phyloP scores from a whole-genome alignment of 1,284 basidiomycete genomes.

The Chondrostereum purpureum region DNA sequence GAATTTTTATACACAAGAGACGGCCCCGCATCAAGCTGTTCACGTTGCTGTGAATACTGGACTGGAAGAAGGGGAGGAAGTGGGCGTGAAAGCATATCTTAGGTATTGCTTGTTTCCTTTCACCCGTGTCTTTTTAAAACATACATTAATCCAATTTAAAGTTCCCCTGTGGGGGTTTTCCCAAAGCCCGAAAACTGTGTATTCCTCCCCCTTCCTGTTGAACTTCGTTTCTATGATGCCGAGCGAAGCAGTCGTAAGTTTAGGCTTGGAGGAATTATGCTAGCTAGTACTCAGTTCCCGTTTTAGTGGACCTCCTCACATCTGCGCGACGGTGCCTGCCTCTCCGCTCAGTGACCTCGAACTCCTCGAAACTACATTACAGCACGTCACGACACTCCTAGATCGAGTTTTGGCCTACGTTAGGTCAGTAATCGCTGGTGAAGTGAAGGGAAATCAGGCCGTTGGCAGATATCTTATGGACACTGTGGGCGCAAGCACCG shows the following conservation, averaged over 20 bases:
- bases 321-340: slow-evolving; percentile 42
- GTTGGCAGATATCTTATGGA: slow-evolving; percentile 92
- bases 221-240: slow-evolving; percentile 74
- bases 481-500: slow-evolving; percentile 67
- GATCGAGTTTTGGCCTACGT: slow-evolving; percentile 87
- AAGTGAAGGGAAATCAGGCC: slow-evolving; percentile 77
- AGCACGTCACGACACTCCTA: slow-evolving; percentile 72
- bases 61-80: slow-evolving; percentile 60
- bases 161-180: slow-evolving; percentile 78
- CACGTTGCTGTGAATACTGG: slow-evolving; percentile 93
- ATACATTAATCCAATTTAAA: slow-evolving; percentile 23
- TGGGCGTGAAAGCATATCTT: slow-evolving; percentile 85
- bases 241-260: slow-evolving; percentile 81
- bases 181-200: slow-evolving; percentile 90
- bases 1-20: slow-evolving; percentile 96
- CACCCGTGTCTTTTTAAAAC: slow-evolving; percentile 1
- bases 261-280: too few species aligned
- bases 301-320: slow-evolving; percentile 71
- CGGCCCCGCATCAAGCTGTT: slow-evolving; percentile 82
- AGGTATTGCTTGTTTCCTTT: slow-evolving; percentile 44
- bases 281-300: slow-evolving; percentile 2
- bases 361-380: slow-evolving; percentile 66
- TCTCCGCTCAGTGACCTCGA: slow-evolving; percentile 58
- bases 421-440: slow-evolving; percentile 72
- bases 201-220: slow-evolving; percentile 83